Conservation (phyloP, 768 basidiomycete genomes). For the Naganishia randhawae region DNA sequence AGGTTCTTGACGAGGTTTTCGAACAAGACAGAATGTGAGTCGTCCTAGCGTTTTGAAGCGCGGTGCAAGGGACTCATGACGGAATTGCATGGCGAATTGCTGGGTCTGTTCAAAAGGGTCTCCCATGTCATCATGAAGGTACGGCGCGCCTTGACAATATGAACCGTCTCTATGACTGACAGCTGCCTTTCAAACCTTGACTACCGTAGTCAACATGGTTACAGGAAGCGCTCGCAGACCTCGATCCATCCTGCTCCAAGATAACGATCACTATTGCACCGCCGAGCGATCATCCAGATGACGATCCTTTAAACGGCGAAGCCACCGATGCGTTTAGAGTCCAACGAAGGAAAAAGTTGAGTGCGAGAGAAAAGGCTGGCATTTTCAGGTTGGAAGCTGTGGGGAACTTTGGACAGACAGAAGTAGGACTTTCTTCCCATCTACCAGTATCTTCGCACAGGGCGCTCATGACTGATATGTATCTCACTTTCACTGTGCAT, state of each 20-base stretch:
- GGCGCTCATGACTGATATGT: not conserved
- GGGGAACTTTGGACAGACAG: constrained; percentile 78
- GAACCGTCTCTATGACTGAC: not conserved
- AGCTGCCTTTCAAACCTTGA: not conserved
- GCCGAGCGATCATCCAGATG: constrained; percentile 45
- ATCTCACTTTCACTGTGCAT: not conserved
- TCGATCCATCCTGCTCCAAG: constrained; percentile 81
- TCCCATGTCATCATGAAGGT: constrained; percentile 84
- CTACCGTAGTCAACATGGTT: constrained; percentile 77
- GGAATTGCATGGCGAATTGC: too few relatives aligned
- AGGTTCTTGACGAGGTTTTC: constrained; percentile 73
- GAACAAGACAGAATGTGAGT: constrained; percentile 63
- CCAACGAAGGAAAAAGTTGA: constrained; percentile 2
- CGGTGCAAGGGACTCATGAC: not conserved
- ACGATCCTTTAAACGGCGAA: not conserved
- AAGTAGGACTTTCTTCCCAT: constrained; percentile 55
- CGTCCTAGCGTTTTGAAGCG: not conserved
- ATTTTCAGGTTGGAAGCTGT: constrained; percentile 75
- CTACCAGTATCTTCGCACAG: not conserved
- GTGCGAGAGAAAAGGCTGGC: constrained; percentile 53
- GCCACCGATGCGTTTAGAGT: not conserved
- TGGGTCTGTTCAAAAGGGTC: constrained; percentile 54
- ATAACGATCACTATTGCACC: constrained; percentile 79
- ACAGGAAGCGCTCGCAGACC: constrained; percentile 81
- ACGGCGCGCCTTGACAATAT: not conserved